Conservation (phyloP, 441 rosid species). For the Melastoma candidum region DNA sequence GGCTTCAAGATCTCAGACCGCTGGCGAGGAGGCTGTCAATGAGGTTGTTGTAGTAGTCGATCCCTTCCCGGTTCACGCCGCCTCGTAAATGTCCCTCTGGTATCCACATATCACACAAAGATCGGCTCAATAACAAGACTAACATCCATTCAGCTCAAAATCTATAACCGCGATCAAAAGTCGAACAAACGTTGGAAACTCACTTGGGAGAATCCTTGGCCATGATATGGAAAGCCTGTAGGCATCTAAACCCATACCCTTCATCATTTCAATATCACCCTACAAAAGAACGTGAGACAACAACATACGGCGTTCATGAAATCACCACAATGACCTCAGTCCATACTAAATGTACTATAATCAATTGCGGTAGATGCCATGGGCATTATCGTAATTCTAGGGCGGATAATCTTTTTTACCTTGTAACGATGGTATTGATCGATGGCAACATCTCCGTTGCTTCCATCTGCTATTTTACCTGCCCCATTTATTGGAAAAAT, state of each 20-base stretch:
- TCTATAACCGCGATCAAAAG: neutral
- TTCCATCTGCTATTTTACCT: too few species aligned
- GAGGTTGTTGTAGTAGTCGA: constrained; percentile 16
- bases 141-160: neutral
- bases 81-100: constrained; percentile 12
- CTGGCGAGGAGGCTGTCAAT: constrained; percentile 1
- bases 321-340: too few species aligned
- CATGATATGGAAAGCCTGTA: constrained; percentile 16
- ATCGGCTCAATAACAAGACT: neutral
- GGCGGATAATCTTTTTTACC: too few species aligned
- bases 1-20: neutral
- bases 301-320: too few species aligned
- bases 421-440: too few species aligned
- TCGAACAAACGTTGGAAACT: neutral
- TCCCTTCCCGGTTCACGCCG: constrained; percentile 3
- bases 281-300: neutral
- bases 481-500: too few species aligned
- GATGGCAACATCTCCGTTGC: too few species aligned
- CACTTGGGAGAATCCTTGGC: constrained; percentile 16
- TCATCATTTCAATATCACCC: constrained; percentile 17
- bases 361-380: too few species aligned
- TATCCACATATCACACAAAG: neutral
- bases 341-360: too few species aligned
- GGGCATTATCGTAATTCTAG: too few species aligned
- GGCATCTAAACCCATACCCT: constrained; percentile 6